Evolutionary conservation across 208 protist genomes (phyloP).

Genomic region (Naegleria lovaniensis): DNA sequence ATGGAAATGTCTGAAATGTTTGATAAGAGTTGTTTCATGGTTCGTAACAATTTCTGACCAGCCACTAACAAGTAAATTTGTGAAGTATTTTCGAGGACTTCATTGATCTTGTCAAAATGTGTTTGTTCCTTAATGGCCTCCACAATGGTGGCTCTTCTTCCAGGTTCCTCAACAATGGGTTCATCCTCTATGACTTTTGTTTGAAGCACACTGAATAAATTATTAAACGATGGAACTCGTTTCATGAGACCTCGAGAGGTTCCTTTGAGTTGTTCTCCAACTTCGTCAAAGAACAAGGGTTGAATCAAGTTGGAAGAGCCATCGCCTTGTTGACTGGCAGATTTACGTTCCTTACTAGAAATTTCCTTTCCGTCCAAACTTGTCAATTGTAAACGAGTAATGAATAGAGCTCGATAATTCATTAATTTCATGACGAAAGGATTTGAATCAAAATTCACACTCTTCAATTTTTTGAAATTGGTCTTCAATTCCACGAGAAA

Average conservation of each 20-base stretch:
- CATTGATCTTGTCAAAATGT: not conserved
- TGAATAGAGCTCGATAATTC: not conserved
- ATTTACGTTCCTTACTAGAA: not conserved
- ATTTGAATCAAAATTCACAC: slow-evolving; percentile 7
- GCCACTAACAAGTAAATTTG: slow-evolving; percentile 2
- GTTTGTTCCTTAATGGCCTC: not conserved
- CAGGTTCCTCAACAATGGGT: not conserved
- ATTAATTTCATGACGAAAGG: slow-evolving; percentile 4
- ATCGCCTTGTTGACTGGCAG: not conserved
- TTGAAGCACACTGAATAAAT: not conserved
- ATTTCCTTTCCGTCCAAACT: not conserved
- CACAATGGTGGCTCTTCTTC: not conserved
- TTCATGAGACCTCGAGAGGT: not conserved
- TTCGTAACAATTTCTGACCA: not conserved
- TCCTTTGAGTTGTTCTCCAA: not conserved
- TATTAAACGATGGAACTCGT: not conserved
- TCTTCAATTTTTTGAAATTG: not conserved
- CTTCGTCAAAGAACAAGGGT: not conserved
- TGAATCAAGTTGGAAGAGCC: not conserved
- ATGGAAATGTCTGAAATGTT: not conserved
- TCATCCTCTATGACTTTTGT: not conserved
- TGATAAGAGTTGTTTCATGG: not conserved
- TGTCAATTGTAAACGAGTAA: not conserved
- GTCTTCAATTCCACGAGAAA: not conserved
- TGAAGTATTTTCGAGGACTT: not conserved